Evolutionary conservation across 139 green algal genomes (phyloP), one percentile per base, ranked within the genome.

Genomic region (Micromonas commoda): DNA sequence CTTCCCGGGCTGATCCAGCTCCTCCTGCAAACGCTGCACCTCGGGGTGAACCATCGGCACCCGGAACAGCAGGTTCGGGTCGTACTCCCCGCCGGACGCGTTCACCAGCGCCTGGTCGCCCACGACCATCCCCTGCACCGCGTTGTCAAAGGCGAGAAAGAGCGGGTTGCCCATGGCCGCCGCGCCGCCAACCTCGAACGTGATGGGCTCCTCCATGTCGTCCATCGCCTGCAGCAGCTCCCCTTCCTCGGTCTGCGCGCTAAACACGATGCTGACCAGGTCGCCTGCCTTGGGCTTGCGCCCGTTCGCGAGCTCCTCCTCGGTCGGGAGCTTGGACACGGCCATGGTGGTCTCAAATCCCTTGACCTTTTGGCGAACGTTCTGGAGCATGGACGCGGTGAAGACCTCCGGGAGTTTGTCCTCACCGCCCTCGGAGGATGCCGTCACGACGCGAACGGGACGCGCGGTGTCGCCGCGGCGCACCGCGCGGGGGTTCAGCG

Each of bases 121-220:
- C 9, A 92, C 83, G 0, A 81, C 82, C 53, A 96, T 69, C 3
- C 89, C 90, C 1, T 88, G 80, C 1, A 96, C 82, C 1, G 91
- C 91, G 38, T 89, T 88, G 71, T 96, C 91, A 87, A 96, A 95
- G 5, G 88, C 91, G 82, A 91, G 84, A 82, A 95, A 94, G 13
- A 97, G 71, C 6, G 85, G 85, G 79, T 97, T 97, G 28, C 87
- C 88, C 35, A 93, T 85, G 23, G 95, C 86, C 26, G 96, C 90
- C 6, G 89, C 89, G 0, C 89, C 90, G 0, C 92, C 92, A 20
- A 96, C 85, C 76, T 97, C 89, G 83, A 97, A 96, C 0, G 78
- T 86, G 3, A 95, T 74, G 0, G 91, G 86, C 65, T 93, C 88
- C 3, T 82, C 68, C 37, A 24, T 39, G 68, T 63, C 68, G 20